Evolutionary conservation across 441 rosid genomes (phyloP), one percentile per base, ranked within the genome.

Genomic region (Croton laevigatus): DNA sequence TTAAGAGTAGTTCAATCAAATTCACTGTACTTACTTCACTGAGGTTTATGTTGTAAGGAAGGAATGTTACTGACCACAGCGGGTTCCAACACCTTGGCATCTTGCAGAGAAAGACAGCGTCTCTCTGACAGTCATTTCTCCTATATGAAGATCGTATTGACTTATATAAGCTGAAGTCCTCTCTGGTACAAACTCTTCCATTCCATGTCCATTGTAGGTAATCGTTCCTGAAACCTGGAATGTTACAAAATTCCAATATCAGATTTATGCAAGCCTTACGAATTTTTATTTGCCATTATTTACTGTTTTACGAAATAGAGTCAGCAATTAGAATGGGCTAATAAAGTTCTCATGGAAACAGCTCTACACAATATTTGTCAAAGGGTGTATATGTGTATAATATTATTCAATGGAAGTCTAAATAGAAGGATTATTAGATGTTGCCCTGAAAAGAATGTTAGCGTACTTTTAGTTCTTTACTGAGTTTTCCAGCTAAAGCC

Each of bases 401-500:
- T 37, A 38, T 4, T 38, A 38, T 4, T 8, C 42, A 38, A 38
- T 38, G 1, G 42, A 38, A 38, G 42, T 38, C 8, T 38, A 8
- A 1, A 38, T 38, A 38, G 40, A 37, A 37, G 40, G 46, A 44
- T 9, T 32, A 55, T n/a, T n/a, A 23, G 16, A 54, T 38, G 48
- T 8, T 8, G 10, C 48, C 48, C 23, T 16, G 60, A 68, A 68
- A 34, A 34, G 27, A 38, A 23, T 58, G 42, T 3, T 17, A 55
- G 17, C 83, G 17, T 62, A 88, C 93, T 75, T 81, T 75, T 46
- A 90, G 69, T 61, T 80, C 77, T 27, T 65, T 62, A 14, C 80
- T 82, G 55, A 75, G 86, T 68, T 83, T 83, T 79, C 85, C 88
- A 38, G 86, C 85, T 76, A 89, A 73, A 68, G 89, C 87, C 73